Conservation (phyloP, 192 early-diverging fungal species). For the Obelidium mucronatum region DNA sequence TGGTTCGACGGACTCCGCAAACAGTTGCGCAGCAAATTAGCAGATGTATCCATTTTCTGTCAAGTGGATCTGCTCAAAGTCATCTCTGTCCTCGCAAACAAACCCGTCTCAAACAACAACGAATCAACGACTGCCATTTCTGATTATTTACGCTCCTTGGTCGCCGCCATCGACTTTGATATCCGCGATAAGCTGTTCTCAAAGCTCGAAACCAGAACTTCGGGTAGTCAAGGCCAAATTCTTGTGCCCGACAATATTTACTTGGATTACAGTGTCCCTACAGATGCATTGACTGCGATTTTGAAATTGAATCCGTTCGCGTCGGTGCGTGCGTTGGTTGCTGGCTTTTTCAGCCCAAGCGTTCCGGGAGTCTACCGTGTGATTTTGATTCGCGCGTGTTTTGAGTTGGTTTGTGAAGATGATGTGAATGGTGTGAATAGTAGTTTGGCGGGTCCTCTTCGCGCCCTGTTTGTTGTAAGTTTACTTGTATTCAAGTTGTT, state of each 20-base stretch:
- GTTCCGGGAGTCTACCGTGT: constrained; percentile 81
- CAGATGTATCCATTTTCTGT: constrained; percentile 74
- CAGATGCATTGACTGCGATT: constrained; percentile 76
- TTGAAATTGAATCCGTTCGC: constrained; percentile 80
- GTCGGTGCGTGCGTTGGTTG: constrained; percentile 75
- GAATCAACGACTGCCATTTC: too few relatives aligned
- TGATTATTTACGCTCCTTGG: constrained; percentile 65
- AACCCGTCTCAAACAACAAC: not conserved
- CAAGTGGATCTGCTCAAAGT: constrained; percentile 81
- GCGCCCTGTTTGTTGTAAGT: constrained; percentile 69
- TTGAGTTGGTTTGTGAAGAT: constrained; percentile 73
- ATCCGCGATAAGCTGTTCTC: constrained; percentile 75
- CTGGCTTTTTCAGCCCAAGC: constrained; percentile 70
- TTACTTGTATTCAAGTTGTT: not conserved
- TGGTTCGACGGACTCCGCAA: constrained; percentile 45
- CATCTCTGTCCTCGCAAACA: constrained; percentile 70
- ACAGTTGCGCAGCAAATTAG: constrained; percentile 47
- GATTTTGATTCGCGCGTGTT: constrained; percentile 80
- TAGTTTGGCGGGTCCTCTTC: constrained; percentile 65
- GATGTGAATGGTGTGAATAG: constrained; percentile 51
- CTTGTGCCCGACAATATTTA: constrained; percentile 20
- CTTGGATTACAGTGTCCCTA: constrained; percentile 80
- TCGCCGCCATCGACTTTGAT: constrained; percentile 78
- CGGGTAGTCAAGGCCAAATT: constrained; percentile 14
- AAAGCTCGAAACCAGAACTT: constrained; percentile 14